Evolutionary conservation across 306 rosid species (phyloP), one percentile per base, ranked within the genome.

Genomic region (Cucumis cinereus): DNA sequence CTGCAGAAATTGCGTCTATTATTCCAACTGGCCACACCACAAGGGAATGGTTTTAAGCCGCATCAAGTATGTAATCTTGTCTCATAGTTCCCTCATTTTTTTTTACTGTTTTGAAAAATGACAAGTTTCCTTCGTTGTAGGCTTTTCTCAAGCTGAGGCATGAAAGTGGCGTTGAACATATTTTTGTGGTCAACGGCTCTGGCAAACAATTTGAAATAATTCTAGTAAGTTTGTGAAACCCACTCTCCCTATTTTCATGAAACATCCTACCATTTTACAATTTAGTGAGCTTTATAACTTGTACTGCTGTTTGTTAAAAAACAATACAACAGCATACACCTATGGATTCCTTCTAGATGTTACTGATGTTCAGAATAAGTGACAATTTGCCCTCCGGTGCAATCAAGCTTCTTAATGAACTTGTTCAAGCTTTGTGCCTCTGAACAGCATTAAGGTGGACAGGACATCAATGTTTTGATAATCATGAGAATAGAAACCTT

Each of bases 101-200:
- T 50, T 38, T 38, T 7, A 60, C 53, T 56, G 80, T 61, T 72
- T 82, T 91, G 80, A 74, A 73, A 81, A 71, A 53, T 91, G 80
- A 74, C 75, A 81, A 71, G 57, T 81, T 77, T 77, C 9, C 85
- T 83, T 43, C 61, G 72, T 69, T 87, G 90, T 92, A 95, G 99
- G 98, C 89, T 66, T 83, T 95, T 85, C 88, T 95, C 50, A 92
- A 87, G 83, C 86, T 95, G 88, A 92, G 79, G 62, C 99, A 95
- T 77, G 97, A 92, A 83, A 83, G 90, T 66, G 88, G 86, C 50
- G 86, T 86, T 83, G 98, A 95, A 70, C 99, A 95, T 85, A 81
- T 89, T 70, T 95, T 95, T 86, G 88, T 87, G 74, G 91, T 95
- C 24, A 92, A 88, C 56, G 87, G 77, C 83, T 83, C 89, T 11